Conservation (phyloP, 2,329 filamentous ascomycete genomes). For the Penicillium italicum region DNA sequence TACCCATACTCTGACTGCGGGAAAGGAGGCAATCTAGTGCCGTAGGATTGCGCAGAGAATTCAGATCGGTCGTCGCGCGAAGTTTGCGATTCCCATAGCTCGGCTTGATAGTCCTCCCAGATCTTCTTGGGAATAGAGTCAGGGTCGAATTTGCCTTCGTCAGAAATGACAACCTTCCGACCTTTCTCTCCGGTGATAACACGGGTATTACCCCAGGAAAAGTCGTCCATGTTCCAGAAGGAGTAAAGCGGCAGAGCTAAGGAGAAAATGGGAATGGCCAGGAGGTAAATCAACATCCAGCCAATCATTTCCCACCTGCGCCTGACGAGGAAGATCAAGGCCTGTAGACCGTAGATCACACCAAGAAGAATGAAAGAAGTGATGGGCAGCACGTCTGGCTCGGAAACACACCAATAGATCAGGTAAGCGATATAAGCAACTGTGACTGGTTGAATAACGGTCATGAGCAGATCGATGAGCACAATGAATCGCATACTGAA, state of each 20-base stretch:
- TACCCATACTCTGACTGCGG: conserved; percentile 69
- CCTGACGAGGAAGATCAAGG: conserved; percentile 91
- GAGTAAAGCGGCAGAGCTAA: conserved; percentile 87
- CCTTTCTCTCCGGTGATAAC: conserved; percentile 92
- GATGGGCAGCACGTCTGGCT: conserved; percentile 66
- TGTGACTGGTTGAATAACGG: conserved; percentile 85
- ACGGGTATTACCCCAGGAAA: conserved; percentile 98
- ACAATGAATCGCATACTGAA: conserved; percentile 99
- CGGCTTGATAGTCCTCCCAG: conserved; percentile 98
- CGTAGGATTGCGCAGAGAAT: conserved; percentile 90
- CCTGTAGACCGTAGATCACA: conserved; percentile 96
- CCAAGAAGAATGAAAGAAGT: conserved; percentile 87
- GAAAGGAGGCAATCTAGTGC: conserved; percentile 69
- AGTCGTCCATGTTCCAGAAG: conserved; percentile 99
- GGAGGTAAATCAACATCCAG: conserved; percentile 95
- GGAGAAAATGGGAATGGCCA: conserved; percentile 87
- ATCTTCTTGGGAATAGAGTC: conserved; percentile 90
- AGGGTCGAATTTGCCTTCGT: conserved; percentile 98
- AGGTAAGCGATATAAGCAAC: conserved; percentile 87
- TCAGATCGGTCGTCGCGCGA: conserved; percentile 78
- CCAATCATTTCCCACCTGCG: conserved; percentile 99
- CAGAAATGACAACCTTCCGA: conserved; percentile 85
- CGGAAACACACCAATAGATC: conserved; percentile 66
- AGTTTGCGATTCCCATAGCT: conserved; percentile 96
- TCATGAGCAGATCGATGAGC: conserved; percentile 88